Evolutionary conservation across 1,139 yeast species (phyloP).

Genomic region (Pneumocystis sp.): DNA sequence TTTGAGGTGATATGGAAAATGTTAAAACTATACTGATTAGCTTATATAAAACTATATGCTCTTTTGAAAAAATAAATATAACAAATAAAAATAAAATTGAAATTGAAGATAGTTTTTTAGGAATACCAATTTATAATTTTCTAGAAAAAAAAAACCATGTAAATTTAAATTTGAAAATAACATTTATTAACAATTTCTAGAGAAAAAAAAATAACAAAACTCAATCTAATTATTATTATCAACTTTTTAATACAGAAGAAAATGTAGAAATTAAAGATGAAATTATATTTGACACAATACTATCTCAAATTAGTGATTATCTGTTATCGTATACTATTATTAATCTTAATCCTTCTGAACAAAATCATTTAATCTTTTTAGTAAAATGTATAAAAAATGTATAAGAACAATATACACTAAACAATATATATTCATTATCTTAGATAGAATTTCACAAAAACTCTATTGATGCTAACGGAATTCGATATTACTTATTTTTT

Average conservation of each 20-base stretch:
- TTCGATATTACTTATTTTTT: constrained; percentile 56
- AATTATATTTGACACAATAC: background rate
- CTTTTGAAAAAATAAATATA: background rate
- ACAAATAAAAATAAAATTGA: background rate
- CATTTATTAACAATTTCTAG: background rate
- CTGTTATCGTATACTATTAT: background rate
- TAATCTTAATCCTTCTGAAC: background rate
- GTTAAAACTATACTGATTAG: background rate
- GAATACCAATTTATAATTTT: background rate
- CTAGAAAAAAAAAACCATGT: background rate
- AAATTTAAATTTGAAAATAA: background rate
- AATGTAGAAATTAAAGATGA: background rate
- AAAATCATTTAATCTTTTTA: background rate
- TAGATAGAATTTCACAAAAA: constrained; percentile 37
- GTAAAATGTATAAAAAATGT: background rate
- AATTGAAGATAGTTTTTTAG: background rate
- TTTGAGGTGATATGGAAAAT: background rate
- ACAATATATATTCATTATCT: constrained; percentile 4
- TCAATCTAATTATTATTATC: background rate
- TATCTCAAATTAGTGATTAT: background rate
- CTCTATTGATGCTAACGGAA: constrained; percentile 57
- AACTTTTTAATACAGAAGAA: background rate
- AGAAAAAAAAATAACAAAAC: background rate
- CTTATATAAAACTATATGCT: background rate
- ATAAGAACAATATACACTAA: background rate